Evolutionary conservation across 2,329 filamentous ascomycete genomes (phyloP), one percentile per base, ranked within the genome.

Genomic region (Fusarium continuum): DNA sequence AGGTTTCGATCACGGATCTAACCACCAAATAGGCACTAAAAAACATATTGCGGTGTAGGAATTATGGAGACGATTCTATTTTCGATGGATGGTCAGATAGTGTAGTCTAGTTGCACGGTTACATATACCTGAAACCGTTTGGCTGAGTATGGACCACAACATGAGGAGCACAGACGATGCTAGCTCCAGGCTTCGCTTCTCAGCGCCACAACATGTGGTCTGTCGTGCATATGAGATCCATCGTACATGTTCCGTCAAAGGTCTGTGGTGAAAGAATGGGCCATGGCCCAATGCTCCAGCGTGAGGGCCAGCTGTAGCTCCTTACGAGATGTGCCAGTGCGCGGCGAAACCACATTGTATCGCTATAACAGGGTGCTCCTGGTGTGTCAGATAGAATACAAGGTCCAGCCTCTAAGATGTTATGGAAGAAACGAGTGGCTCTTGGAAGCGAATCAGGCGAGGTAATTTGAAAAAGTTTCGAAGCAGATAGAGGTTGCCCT

Each of bases 51-150:
- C 51, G 43, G 52, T 53, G 56, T 36, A 50, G 20, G 31, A 52
- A 40, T 32, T 44, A 65, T 65, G 52, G 62, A 47, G 52, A 50
- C 54, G 47, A 41, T 34, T 17, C 32, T 62, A 46, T 59, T 44
- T 13, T 46, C 26, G 20, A 63, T 40, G 25, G 41, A 44, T 36
- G n/a, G n/a, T n/a, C n/a, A 20, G 43, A 20, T 35, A 43, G 40
- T 38, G 17, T 20, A 28, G 54, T 39, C 32, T 53, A 59, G 55
- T 53, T 53, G 55, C 59, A 51, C 45, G 17, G 32, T 26, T 53
- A 38, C 40, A 40, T 61, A 40, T 23, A 65, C 62, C 62, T 65
- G 62, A 65, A 65, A 65, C 62, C 55, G 52, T 57, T 62, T 65
- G 35, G 47, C 49, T 39, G 43, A 36, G 51, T 65, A 57, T 62